phyloP scores from a whole-genome alignment of 2,329 filamentous ascomycete genomes.

The Talaromyces islandicus region DNA sequence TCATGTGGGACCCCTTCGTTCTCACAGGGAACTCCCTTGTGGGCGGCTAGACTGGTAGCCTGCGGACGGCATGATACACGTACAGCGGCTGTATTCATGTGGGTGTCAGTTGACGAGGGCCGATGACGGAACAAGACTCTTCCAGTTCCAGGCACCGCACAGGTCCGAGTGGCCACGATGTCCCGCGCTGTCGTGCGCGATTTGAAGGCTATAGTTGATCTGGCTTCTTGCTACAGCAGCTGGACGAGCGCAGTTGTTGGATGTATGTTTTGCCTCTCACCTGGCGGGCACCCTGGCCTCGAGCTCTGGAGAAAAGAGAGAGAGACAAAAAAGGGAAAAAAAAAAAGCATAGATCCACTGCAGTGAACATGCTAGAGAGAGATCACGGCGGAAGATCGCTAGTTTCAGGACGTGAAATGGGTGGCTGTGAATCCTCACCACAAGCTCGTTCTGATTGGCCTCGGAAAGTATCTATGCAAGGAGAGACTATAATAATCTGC shows the following conservation, averaged over 20 bases:
- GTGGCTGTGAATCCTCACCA: slow-evolving; percentile 3
- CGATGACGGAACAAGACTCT: not conserved
- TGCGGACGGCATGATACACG: not conserved
- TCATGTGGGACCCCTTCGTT: not conserved
- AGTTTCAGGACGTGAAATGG: slow-evolving; percentile 1
- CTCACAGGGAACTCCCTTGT: not conserved
- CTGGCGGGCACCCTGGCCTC: not conserved
- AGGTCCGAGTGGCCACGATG: not conserved
- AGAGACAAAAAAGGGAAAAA: not conserved
- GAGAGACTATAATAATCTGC: slow-evolving; percentile 23
- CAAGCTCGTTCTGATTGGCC: slow-evolving; percentile 17
- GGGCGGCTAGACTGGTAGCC: not conserved
- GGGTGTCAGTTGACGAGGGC: not conserved
- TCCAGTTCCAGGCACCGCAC: not conserved
- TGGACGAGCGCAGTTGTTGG: not conserved
- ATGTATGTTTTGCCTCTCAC: not conserved
- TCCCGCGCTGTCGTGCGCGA: not conserved
- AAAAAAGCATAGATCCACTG: not conserved
- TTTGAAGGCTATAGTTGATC: not conserved
- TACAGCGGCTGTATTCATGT: not conserved
- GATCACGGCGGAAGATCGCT: not conserved
- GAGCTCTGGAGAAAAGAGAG: no score
- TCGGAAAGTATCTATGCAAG: slow-evolving; percentile 33
- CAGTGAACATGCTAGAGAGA: not conserved
- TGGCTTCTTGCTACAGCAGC: not conserved